Conservation (phyloP, 2,329 filamentous ascomycete genomes). For the Pseudogymnoascus sp. region DNA sequence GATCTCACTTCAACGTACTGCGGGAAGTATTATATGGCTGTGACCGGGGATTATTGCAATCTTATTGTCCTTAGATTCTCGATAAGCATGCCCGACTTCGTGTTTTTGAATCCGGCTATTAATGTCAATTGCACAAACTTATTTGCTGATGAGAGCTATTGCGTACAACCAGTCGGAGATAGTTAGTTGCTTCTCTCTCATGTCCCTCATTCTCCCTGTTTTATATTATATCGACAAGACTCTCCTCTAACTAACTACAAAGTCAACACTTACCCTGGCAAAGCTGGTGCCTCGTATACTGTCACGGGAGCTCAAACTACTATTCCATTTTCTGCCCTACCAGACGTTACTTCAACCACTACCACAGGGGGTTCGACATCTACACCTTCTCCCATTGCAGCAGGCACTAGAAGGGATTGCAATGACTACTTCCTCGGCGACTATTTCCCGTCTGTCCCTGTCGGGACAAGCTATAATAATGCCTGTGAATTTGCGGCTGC, state of each 20-base stretch:
- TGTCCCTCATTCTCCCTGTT: background rate
- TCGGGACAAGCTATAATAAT: slow-evolving; percentile 7
- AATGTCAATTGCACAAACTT: slow-evolving; percentile 30
- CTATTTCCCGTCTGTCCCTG: slow-evolving; percentile 15
- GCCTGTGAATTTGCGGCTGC: slow-evolving; percentile 7
- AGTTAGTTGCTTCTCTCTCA: slow-evolving; percentile 8
- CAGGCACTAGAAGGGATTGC: slow-evolving; percentile 21
- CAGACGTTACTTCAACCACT: background rate
- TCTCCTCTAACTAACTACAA: background rate
- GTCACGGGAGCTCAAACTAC: slow-evolving; percentile 9
- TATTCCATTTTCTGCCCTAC: slow-evolving; percentile 4
- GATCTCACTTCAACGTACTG: slow-evolving; percentile 20
- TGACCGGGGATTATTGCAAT: slow-evolving; percentile 30
- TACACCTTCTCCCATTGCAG: slow-evolving; percentile 16
- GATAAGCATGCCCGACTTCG: slow-evolving; percentile 28
- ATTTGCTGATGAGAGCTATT: slow-evolving; percentile 26
- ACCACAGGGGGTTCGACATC: slow-evolving; percentile 8
- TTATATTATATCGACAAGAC: background rate
- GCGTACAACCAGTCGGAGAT: slow-evolving; percentile 27
- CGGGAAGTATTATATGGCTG: slow-evolving; percentile 25
- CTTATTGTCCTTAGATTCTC: slow-evolving; percentile 24
- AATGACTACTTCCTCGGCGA: slow-evolving; percentile 18
- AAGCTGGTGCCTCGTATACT: slow-evolving; percentile 8
- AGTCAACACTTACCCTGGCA: slow-evolving; percentile 10
- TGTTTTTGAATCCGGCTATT: slow-evolving; percentile 28